Evolutionary conservation across 805 yeast genomes (phyloP).

Genomic region (Candida pini): DNA sequence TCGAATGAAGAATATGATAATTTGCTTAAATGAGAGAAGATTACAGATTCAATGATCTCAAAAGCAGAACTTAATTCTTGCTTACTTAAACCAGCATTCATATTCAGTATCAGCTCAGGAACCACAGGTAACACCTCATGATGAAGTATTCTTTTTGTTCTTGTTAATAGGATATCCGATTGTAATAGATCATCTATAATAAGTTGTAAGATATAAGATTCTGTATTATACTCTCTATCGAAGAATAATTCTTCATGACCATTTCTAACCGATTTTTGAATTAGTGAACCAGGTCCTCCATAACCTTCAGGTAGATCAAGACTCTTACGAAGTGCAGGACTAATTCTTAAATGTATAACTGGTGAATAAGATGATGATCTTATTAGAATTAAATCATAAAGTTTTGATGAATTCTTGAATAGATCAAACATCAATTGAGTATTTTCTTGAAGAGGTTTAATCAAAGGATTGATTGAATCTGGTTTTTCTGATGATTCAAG

Average conservation of each 20-base stretch:
- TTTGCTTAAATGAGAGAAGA: slow-evolving; percentile 8
- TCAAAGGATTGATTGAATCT: slow-evolving; percentile 32
- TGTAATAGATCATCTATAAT: slow-evolving; percentile 54
- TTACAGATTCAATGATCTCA: slow-evolving; percentile 29
- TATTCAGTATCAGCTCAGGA: slow-evolving; percentile 51
- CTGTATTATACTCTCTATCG: slow-evolving; percentile 42
- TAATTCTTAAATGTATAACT: slow-evolving; percentile 59
- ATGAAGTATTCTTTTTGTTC: slow-evolving; percentile 54
- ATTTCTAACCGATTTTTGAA: slow-evolving; percentile 39
- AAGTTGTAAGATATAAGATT: slow-evolving; percentile 57
- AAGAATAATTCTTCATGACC: slow-evolving; percentile 37
- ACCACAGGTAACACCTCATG: slow-evolving; percentile 70
- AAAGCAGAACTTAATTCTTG: slow-evolving; percentile 41
- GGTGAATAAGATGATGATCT: slow-evolving; percentile 61
- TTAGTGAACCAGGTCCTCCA: slow-evolving; percentile 39
- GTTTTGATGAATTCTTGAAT: slow-evolving; percentile 33
- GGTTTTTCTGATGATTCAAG: slow-evolving; percentile 33
- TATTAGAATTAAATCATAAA: slow-evolving; percentile 40
- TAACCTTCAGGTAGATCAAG: slow-evolving; percentile 44
- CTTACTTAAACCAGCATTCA: slow-evolving; percentile 41
- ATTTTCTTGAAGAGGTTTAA: slow-evolving; percentile 37
- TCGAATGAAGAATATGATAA: slow-evolving; percentile 5
- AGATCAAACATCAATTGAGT: slow-evolving; percentile 32
- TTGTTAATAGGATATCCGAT: slow-evolving; percentile 51
- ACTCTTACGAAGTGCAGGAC: slow-evolving; percentile 36